Base-by-base conservation (phyloP, 257 asterid species). In the Agastache rugosa region DNA sequence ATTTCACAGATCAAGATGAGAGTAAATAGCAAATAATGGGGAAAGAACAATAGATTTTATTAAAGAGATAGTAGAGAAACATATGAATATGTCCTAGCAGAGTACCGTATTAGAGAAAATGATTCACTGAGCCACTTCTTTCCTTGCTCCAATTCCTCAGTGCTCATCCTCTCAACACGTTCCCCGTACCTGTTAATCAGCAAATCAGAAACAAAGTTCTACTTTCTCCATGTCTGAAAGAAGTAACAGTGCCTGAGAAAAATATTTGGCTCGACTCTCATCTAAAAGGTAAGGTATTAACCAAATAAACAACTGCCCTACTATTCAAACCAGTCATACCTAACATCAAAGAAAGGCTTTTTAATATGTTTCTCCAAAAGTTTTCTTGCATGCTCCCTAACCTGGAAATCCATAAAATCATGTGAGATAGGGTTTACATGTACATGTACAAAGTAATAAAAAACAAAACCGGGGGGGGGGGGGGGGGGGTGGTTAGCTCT, bases 321-420 rank as follows among this genome's bases (percentile, higher is more conserved):
- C 23, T 8, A 37, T 8, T 39, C 11, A 8, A 12, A 44, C 51
- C 2, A 1, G n/a, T 65, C 78, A 75, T 82, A 92, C 98, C 97
- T 87, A 77, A 86, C 90, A 65, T 92, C 91, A 77, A 94, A 94
- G 83, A 94, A 94, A 61, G 99, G 99, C 89, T 94, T 94, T 86
- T 66, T 82, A 42, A 85, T 22, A 85, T 83, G 98, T 80, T 94
- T 94, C 89, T 94, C 99, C 92, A 94, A 81, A 69, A 94, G 99
- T 71, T 94, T 94, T 78, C 99, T 85, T 48, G 97, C 99, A 82
- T 94, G 99, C 82, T 94, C 99, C 66, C 93, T 88, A 34, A 93
- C 98, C 98, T 88, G 86, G 44, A 72, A 77, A 77, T 17, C 55
- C 75, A 75, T 8, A 3, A 55, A 41, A 73, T 54, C 65, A 73